Conservation (phyloP, 1,139 yeast genomes). For the Debaryomyces coudertii region DNA sequence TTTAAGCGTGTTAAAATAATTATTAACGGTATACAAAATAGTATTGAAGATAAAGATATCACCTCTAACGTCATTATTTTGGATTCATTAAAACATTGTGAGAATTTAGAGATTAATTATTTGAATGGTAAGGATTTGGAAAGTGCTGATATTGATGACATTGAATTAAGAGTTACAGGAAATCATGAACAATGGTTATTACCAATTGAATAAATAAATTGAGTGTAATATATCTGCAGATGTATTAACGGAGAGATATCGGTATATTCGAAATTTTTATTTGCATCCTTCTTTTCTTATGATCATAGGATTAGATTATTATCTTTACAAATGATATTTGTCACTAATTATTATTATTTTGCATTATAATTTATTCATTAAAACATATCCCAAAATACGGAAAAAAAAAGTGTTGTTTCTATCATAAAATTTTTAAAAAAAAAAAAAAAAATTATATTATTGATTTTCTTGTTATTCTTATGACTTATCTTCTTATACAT, state of each 20-base stretch:
- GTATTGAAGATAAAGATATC: slow-evolving; percentile 29
- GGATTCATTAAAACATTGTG: slow-evolving; percentile 38
- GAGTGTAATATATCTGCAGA: slow-evolving; percentile 1
- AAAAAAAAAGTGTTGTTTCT: slow-evolving; percentile 5
- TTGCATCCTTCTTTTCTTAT: slow-evolving; percentile 10
- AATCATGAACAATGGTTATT: slow-evolving; percentile 50
- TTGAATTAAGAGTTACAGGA: slow-evolving; percentile 46
- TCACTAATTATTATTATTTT: slow-evolving; percentile 6
- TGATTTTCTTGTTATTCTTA: slow-evolving; percentile 11
- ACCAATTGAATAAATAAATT: slow-evolving; percentile 19
- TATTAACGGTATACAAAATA: slow-evolving; percentile 43
- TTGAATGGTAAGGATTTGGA: slow-evolving; percentile 29
- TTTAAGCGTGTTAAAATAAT: slow-evolving; percentile 74
- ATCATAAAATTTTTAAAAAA: slow-evolving; percentile 2
- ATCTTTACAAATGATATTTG: slow-evolving; percentile 6
- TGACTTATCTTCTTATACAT: slow-evolving; percentile 10
- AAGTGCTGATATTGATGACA: slow-evolving; percentile 32
- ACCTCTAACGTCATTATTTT: slow-evolving; percentile 31
- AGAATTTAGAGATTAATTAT: slow-evolving; percentile 43
- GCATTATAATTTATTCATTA: slow-evolving; percentile 9
- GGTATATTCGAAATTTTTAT: slow-evolving; percentile 6
- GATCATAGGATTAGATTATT: slow-evolving; percentile 7
- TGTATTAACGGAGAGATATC: slow-evolving; percentile 7
- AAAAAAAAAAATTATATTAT: slow-evolving; percentile 10
- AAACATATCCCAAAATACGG: slow-evolving; percentile 6